Evolutionary conservation across 202 grass and related monocot genomes (phyloP).

Genomic region (Eragrostis tef): DNA sequence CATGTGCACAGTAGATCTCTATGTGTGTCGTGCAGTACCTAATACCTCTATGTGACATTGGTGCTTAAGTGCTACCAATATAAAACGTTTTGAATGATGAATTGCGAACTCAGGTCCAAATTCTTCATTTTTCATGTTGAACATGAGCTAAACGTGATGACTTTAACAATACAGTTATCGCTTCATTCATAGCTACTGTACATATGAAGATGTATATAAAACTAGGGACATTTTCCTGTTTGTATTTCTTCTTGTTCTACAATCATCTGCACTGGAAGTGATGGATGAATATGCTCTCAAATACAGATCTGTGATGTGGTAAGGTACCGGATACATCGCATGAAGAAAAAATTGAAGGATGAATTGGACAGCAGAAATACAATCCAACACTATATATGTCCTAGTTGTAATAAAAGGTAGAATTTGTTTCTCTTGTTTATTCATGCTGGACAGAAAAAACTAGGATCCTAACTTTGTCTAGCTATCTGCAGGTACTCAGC

Average conservation of each 20-base stretch:
- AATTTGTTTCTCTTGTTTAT: slow-evolving; percentile 25
- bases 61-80: neutral
- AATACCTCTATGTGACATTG: neutral
- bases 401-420: slow-evolving; percentile 87
- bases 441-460: slow-evolving; percentile 18
- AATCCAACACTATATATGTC: slow-evolving; percentile 91
- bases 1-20: neutral
- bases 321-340: slow-evolving; percentile 86
- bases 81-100: neutral
- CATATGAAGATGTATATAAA: neutral
- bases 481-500: slow-evolving; percentile 79
- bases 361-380: slow-evolving; percentile 98
- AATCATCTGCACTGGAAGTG: slow-evolving; percentile 18
- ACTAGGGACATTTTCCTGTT: slow-evolving; percentile 22
- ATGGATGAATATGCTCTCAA: slow-evolving; percentile 29
- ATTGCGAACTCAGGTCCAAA: neutral
- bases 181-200: slow-evolving; percentile 21
- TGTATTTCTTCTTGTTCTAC: slow-evolving; percentile 40
- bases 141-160: neutral
- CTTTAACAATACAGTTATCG: neutral
- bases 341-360: slow-evolving; percentile 99
- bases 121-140: neutral
- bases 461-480: slow-evolving; percentile 13
- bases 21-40: neutral
- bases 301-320: slow-evolving; percentile 90